Percentiles rank a stretch among this genome's conserved stretches.
These are phyloP conservation scores for Polygonum aviculare DNA, from an alignment of 148 eudicot species.

Conservation along the genomic window DNA sequence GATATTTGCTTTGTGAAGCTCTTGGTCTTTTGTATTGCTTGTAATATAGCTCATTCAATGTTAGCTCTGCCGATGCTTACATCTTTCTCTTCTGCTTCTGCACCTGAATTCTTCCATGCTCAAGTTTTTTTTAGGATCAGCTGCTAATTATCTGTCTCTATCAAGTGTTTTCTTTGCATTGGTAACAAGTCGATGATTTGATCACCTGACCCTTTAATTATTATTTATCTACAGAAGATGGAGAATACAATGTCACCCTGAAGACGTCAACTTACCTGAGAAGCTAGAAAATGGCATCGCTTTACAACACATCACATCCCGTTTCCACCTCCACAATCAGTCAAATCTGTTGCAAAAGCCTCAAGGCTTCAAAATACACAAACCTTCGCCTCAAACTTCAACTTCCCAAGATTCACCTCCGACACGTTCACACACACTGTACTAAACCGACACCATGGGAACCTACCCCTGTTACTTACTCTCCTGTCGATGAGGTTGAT, in stretches of 20 bases:
- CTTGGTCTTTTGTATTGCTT: not conserved
- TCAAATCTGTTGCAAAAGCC: slow-evolving; percentile 16
- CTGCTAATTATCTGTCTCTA: not conserved
- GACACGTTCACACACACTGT: slow-evolving; percentile 30
- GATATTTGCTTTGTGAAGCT: not conserved
- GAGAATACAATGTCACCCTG: not conserved
- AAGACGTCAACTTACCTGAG: not conserved
- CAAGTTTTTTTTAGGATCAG: not conserved
- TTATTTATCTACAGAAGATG: not conserved
- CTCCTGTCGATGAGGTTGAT: slow-evolving; percentile 40
- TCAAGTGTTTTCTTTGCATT: not conserved
- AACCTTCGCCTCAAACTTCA: slow-evolving; percentile 15
- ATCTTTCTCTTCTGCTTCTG: not conserved
- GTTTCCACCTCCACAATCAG: slow-evolving; percentile 11
- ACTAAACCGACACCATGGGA: slow-evolving; percentile 65
- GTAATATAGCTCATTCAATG: not conserved
- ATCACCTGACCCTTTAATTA: not conserved
- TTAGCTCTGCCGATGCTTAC: not conserved
- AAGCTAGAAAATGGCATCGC: slow-evolving; percentile 4
- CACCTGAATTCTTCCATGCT: not conserved
- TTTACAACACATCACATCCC: not conserved
- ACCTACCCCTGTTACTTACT: slow-evolving; percentile 53
- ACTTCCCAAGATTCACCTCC: slow-evolving; percentile 14
- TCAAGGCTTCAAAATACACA: slow-evolving; percentile 13
- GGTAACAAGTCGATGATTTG: not conserved